Conservation (phyloP, 768 basidiomycete genomes). For the Mycena venus region DNA sequence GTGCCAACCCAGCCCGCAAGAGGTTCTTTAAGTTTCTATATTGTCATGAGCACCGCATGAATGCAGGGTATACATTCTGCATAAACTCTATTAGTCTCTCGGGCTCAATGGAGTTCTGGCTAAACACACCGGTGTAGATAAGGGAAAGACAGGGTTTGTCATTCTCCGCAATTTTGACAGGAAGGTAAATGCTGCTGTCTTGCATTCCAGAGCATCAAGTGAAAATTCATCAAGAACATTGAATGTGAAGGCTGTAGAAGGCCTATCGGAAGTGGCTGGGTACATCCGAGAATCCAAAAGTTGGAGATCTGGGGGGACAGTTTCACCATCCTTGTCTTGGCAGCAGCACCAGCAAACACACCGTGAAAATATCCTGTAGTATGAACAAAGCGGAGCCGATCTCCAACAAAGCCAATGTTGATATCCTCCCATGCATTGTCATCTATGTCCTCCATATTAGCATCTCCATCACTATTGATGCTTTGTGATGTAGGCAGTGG, state of each 20-base stretch:
- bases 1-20: neutral
- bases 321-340: neutral
- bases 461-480: neutral
- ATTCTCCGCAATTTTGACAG: slow-evolving; percentile 19
- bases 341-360: slow-evolving; percentile 19
- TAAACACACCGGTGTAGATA: neutral
- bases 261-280: slow-evolving; percentile 23
- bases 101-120: neutral
- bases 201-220: slow-evolving; percentile 38
- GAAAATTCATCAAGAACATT: slow-evolving; percentile 37
- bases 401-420: neutral
- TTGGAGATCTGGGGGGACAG: slow-evolving; percentile 18
- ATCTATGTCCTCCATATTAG: neutral
- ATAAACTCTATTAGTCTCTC: no score
- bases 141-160: slow-evolving; percentile 15
- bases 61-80: neutral
- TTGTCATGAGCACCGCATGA: neutral
- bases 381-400: neutral
- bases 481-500: neutral
- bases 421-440: slow-evolving; percentile 1
- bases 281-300: slow-evolving; percentile 27
- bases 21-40: neutral
- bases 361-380: slow-evolving; percentile 4
- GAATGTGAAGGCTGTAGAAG: slow-evolving; percentile 38
- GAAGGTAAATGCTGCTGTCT: slow-evolving; percentile 26